These are phyloP conservation scores for Lactifluus subvellereus DNA, from an alignment of 768 basidiomycete species.

Conservation along the genomic window DNA sequence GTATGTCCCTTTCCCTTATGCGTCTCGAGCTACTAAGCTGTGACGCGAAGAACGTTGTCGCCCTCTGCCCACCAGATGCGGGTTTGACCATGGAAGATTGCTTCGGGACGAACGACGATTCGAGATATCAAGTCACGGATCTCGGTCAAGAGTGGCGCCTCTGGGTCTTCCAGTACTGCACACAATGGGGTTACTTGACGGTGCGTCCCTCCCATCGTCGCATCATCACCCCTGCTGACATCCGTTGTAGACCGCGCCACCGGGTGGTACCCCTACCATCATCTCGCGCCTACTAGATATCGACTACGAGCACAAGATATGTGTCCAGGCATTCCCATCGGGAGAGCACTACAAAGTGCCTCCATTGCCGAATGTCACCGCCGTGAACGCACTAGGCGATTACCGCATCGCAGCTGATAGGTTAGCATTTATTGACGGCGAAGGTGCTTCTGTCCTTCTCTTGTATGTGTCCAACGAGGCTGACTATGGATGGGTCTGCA, in stretches of 20 bases:
- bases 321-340: conserved; percentile 67
- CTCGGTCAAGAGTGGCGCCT: conserved; percentile 75
- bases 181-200: conserved; percentile 92
- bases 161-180: conserved; percentile 91
- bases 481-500: conserved; percentile 26
- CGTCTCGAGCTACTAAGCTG: not conserved
- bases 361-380: conserved; percentile 66
- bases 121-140: conserved; percentile 52
- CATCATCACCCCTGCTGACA: no score
- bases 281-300: conserved; percentile 72
- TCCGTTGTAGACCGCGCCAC: conserved; percentile 58
- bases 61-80: conserved; percentile 30
- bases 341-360: conserved; percentile 75
- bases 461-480: not conserved
- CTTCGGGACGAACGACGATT: conserved; percentile 77
- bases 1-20: conserved; percentile 33
- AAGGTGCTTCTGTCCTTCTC: conserved; percentile 39
- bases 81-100: conserved; percentile 56
- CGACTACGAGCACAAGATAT: conserved; percentile 65
- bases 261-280: conserved; percentile 61
- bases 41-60: conserved; percentile 17
- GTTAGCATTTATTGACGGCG: conserved; percentile 84
- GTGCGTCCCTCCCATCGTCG: conserved; percentile 35
- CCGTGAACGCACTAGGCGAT: conserved; percentile 80
- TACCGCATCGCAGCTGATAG: conserved; percentile 75